These are phyloP conservation scores for Thinopyrum elongatum DNA, from an alignment of 176 grass and related monocot species.

Conservation along the genomic window DNA sequence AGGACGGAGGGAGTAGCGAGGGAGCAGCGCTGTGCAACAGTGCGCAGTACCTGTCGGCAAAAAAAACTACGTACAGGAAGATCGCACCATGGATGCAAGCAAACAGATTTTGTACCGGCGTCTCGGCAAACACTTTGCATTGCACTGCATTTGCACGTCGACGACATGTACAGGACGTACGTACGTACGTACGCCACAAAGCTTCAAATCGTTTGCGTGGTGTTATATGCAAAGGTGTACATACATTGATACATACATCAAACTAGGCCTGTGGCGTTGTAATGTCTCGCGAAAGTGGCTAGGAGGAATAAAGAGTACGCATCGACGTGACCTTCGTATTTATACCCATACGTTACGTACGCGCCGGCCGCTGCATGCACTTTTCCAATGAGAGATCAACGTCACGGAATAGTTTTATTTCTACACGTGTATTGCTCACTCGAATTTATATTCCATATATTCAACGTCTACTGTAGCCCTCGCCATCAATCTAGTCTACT, in stretches of 20 bases:
- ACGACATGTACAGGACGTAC: not conserved
- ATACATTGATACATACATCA: not conserved
- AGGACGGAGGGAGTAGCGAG: too few relatives aligned
- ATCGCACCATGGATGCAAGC: not conserved
- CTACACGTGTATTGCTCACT: not conserved
- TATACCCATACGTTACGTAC: slow-evolving; percentile 11
- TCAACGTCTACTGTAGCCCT: not conserved
- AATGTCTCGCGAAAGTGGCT: not conserved
- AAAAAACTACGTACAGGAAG: not conserved
- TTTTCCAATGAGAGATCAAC: slow-evolving; percentile 36
- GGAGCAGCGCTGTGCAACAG: not conserved
- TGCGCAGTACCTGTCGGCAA: not conserved
- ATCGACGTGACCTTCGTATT: slow-evolving; percentile 24
- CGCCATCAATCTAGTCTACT: not conserved
- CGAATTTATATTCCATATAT: not conserved
- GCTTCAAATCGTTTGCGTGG: slow-evolving; percentile 23
- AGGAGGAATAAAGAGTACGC: not conserved
- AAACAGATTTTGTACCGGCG: not conserved
- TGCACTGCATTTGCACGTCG: not conserved
- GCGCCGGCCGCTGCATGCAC: not conserved
- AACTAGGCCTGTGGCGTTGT: not conserved
- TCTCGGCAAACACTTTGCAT: not conserved
- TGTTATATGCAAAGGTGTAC: not conserved
- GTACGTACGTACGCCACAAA: not conserved
- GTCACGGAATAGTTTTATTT: slow-evolving; percentile 24